phyloP scores from a whole-genome alignment of 1,284 basidiomycete genomes.

The Trametes polyzona region DNA sequence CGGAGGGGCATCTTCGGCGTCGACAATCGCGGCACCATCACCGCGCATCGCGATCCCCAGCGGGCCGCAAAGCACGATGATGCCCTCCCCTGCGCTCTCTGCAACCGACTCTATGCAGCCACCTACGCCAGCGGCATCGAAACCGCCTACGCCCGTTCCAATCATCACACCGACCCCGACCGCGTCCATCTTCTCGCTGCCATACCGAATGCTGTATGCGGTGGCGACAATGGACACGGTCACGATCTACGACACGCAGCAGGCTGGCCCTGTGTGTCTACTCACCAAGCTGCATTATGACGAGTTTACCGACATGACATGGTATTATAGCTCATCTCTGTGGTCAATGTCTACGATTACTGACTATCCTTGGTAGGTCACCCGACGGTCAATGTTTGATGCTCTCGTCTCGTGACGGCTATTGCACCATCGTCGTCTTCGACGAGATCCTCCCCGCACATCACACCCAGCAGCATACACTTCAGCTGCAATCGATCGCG shows the following conservation, averaged over 20 bases:
- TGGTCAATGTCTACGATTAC: neutral
- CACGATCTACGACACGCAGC: slow-evolving; percentile 96
- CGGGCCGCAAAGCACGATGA: slow-evolving; percentile 42
- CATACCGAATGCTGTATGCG: slow-evolving; percentile 95
- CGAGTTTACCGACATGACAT: slow-evolving; percentile 95
- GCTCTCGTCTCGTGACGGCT: slow-evolving; percentile 93
- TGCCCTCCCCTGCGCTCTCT: slow-evolving; percentile 62
- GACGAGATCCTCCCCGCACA: slow-evolving; percentile 89
- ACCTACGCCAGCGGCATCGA: slow-evolving; percentile 60
- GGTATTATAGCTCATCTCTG: slow-evolving; percentile 58
- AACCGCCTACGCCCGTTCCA: slow-evolving; percentile 52
- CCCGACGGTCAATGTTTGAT: slow-evolving; percentile 94
- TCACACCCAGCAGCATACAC: slow-evolving; percentile 85
- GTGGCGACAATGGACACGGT: slow-evolving; percentile 97
- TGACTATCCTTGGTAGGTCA: slow-evolving; percentile 64
- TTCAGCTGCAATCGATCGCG: slow-evolving; percentile 87
- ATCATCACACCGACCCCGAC: slow-evolving; percentile 37
- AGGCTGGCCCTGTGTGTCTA: slow-evolving; percentile 90
- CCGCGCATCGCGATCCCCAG: slow-evolving; percentile 40
- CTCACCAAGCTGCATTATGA: slow-evolving; percentile 97
- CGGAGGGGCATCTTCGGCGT: slow-evolving; percentile 1
- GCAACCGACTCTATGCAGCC: slow-evolving; percentile 57
- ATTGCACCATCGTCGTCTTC: slow-evolving; percentile 92
- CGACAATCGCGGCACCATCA: slow-evolving; percentile 39
- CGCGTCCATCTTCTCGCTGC: slow-evolving; percentile 82